phyloP scores from a whole-genome alignment of 495 filamentous ascomycete species.

The Aspergillus steynii region DNA sequence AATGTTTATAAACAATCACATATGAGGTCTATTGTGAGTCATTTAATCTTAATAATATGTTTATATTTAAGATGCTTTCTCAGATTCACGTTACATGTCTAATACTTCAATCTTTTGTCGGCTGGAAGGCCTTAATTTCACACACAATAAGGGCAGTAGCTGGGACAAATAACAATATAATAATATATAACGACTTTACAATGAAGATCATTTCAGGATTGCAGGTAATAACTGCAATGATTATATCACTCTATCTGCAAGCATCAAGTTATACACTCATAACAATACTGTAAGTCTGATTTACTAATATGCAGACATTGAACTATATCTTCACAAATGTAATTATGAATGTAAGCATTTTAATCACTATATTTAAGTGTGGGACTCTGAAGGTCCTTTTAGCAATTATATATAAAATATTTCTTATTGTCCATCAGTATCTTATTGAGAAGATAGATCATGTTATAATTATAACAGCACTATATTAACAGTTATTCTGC shows the following conservation, averaged over 20 bases:
- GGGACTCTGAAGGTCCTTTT: not conserved
- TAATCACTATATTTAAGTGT: not conserved
- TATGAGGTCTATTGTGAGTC: not conserved
- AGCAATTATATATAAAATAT: not conserved
- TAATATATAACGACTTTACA: constrained; percentile 4
- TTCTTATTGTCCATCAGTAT: not conserved
- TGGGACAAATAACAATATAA: constrained; percentile 1
- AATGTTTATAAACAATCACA: not conserved
- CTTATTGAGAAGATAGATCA: not conserved
- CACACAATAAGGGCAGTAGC: constrained; percentile 4
- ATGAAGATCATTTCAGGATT: not conserved
- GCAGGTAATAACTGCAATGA: not conserved
- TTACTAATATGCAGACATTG: not conserved
- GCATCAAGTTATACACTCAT: constrained; percentile 5
- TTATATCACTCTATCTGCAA: not conserved
- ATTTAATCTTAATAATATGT: not conserved
- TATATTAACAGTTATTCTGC: not conserved
- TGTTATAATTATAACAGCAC: not conserved
- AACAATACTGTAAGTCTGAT: constrained; percentile 1
- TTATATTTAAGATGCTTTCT: not conserved
- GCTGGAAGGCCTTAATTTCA: no score
- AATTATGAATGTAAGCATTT: not conserved
- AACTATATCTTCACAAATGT: not conserved
- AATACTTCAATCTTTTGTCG: not conserved
- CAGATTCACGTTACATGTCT: not conserved